Percentiles rank a stretch among this genome's conserved stretches.
These are phyloP conservation scores for Bothriochloa decipiens DNA, from an alignment of 176 grass and related monocot genomes.

Conservation along the genomic window DNA sequence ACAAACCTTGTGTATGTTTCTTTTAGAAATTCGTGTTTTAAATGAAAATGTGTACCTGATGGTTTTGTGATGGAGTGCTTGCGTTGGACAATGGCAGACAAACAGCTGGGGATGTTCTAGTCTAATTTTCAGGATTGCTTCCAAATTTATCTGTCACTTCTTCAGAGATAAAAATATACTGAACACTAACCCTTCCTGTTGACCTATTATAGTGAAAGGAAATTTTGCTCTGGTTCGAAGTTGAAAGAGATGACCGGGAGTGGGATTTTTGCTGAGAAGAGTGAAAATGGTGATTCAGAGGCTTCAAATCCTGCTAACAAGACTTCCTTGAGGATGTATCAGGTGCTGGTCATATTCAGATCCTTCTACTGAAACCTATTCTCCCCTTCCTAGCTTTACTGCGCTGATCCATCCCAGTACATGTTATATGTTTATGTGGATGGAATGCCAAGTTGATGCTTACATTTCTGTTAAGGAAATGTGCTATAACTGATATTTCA, in stretches of 20 bases:
- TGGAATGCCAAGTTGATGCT: not conserved
- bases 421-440: not conserved
- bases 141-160: not conserved
- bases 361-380: constrained; percentile 43
- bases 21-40: not conserved
- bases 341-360: constrained; percentile 53
- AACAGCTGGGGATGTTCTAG: not conserved
- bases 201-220: constrained; percentile 55
- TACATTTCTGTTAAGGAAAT: constrained; percentile 17
- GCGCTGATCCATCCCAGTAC: not conserved
- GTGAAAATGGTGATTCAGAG: constrained; percentile 62
- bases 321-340: constrained; percentile 81
- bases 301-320: constrained; percentile 54
- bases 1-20: not conserved
- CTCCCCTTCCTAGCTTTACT: not conserved
- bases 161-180: not conserved
- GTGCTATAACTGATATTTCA: constrained; percentile 5
- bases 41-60: not conserved
- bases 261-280: constrained; percentile 71
- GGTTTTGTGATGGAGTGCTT: constrained; percentile 20
- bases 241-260: constrained; percentile 83
- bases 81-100: not conserved
- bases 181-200: constrained; percentile 35
- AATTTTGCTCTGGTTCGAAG: constrained; percentile 79
- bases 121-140: not conserved